These are phyloP conservation scores for Raffaelea albimanens DNA, from an alignment of 2,329 filamentous ascomycete species.

Conservation along the genomic window DNA sequence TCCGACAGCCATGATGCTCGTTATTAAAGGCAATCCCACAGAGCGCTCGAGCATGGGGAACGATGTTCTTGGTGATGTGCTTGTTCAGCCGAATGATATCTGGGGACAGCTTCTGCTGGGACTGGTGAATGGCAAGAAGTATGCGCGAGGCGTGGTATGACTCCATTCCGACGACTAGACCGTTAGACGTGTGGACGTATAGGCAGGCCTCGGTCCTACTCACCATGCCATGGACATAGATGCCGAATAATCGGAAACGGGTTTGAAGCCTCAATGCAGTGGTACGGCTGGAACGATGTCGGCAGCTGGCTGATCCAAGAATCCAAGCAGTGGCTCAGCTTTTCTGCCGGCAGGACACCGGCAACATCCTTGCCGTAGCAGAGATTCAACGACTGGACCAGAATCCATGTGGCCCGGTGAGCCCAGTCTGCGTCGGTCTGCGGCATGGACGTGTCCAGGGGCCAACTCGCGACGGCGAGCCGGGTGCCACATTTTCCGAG, in stretches of 20 bases:
- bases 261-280: neutral
- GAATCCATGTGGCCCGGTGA: neutral
- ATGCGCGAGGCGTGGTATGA: neutral
- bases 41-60: neutral
- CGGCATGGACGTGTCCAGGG: neutral
- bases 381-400: neutral
- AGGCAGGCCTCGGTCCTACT: no score
- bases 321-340: neutral
- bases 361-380: neutral
- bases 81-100: neutral
- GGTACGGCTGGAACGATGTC: neutral
- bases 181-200: no score
- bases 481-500: neutral
- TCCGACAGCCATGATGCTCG: neutral
- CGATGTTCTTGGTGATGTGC: neutral
- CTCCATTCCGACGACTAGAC: neutral
- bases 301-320: neutral
- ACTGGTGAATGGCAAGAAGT: neutral
- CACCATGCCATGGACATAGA: neutral
- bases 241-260: neutral
- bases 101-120: neutral
- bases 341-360: neutral
- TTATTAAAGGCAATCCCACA: neutral
- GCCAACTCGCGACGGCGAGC: neutral
- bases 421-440: neutral